phyloP scores from a whole-genome alignment of 139 green algal species.

The Marvania coccoides region DNA sequence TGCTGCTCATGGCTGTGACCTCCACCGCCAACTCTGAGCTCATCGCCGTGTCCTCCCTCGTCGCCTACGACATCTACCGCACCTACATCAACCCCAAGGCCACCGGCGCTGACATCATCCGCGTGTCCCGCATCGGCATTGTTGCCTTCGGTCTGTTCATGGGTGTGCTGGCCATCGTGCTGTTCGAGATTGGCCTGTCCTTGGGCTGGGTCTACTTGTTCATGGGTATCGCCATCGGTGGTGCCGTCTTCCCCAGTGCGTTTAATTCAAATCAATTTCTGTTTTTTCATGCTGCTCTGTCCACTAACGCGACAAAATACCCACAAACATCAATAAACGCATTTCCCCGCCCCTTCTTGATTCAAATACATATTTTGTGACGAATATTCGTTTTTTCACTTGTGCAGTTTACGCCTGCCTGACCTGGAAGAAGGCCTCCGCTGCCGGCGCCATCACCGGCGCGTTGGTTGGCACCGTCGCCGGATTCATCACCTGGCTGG shows the following conservation, averaged over 20 bases:
- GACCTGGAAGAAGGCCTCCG: constrained; percentile 67
- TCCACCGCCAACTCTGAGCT: constrained; percentile 79
- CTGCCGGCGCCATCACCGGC: constrained; percentile 57
- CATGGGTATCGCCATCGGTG: constrained; percentile 85
- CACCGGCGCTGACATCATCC: constrained; percentile 67
- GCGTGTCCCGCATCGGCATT: constrained; percentile 52
- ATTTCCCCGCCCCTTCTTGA: no score
- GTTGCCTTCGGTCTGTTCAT: constrained; percentile 65
- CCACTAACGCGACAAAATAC: no score
- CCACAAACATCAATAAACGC: no score
- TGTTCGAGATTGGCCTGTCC: constrained; percentile 66
- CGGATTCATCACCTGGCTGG: constrained; percentile 60
- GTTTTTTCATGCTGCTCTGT: no score
- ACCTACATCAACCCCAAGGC: constrained; percentile 59
- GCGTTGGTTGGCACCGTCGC: constrained; percentile 40
- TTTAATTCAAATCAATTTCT: no score
- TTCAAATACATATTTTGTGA: no score
- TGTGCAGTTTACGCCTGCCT: constrained; percentile 21
- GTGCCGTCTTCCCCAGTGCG: constrained; percentile 74
- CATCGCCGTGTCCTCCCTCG: constrained; percentile 78
- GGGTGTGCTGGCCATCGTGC: constrained; percentile 70
- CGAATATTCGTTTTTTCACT: no score
- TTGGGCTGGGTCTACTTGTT: constrained; percentile 76
- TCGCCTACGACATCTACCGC: constrained; percentile 73
- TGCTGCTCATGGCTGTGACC: constrained; percentile 85